These are phyloP conservation scores for Trematosphaeria pertusa DNA, from an alignment of 2,329 filamentous ascomycete species.

Conservation along the genomic window DNA sequence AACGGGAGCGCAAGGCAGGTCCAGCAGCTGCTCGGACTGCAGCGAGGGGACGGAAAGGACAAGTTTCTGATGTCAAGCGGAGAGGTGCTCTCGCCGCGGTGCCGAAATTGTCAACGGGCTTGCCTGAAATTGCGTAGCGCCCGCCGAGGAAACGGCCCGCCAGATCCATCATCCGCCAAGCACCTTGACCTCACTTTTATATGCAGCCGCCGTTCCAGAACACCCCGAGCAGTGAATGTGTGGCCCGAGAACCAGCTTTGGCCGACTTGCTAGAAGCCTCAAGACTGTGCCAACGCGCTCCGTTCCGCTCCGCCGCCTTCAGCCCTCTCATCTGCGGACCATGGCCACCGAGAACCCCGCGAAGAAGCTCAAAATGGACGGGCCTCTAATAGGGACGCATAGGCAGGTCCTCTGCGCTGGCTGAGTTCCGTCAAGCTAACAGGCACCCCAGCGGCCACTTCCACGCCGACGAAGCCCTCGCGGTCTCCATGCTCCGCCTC, in stretches of 20 bases:
- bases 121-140: slow-evolving; percentile 24
- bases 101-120: slow-evolving; percentile 17
- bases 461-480: slow-evolving; percentile 97
- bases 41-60: slow-evolving; percentile 23
- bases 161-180: slow-evolving; percentile 15
- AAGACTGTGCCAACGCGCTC: too few species aligned
- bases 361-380: slow-evolving; percentile 83
- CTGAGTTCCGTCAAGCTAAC: too few species aligned
- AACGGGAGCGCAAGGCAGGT: slow-evolving; percentile 1
- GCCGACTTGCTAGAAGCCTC: background rate
- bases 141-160: slow-evolving; percentile 14
- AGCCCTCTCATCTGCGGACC: slow-evolving; percentile 10
- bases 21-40: slow-evolving; percentile 18
- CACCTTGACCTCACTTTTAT: too few species aligned
- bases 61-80: slow-evolving; percentile 24
- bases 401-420: too few species aligned
- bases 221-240: background rate
- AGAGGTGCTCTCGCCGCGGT: slow-evolving; percentile 4
- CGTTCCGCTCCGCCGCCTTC: too few species aligned
- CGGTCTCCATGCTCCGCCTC: slow-evolving; percentile 91
- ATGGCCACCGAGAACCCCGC: slow-evolving; percentile 54
- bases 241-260: background rate
- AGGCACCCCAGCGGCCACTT: slow-evolving; percentile 83
- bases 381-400: slow-evolving; percentile 83
- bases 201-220: too few species aligned